These are phyloP conservation scores for Saururus chinensis DNA, from an alignment of 164 flowering plant species.

Conservation along the genomic window DNA sequence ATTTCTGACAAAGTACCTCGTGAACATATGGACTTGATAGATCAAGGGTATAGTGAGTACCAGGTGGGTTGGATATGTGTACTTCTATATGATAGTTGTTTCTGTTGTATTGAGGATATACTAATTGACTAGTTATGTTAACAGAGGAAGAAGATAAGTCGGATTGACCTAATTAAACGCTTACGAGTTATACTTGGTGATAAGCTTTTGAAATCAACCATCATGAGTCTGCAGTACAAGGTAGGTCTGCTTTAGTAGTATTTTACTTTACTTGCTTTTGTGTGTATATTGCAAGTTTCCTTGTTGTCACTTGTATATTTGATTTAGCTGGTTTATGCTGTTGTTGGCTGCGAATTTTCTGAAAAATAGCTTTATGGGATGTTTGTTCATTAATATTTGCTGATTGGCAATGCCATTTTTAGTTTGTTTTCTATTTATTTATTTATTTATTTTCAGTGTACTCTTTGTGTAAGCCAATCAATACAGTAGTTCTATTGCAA, in stretches of 20 bases:
- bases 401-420: too few species aligned
- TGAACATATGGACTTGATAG: slow-evolving; percentile 38
- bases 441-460: too few species aligned
- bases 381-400: too few species aligned
- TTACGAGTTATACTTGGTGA: slow-evolving; percentile 76
- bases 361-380: too few species aligned
- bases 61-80: slow-evolving; percentile 27
- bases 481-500: too few species aligned
- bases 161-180: slow-evolving; percentile 57
- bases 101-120: neutral
- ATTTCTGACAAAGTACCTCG: slow-evolving; percentile 41
- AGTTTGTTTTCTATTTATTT: too few species aligned
- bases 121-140: neutral
- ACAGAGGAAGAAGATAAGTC: slow-evolving; percentile 42
- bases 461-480: too few species aligned
- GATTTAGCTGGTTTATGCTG: too few species aligned
- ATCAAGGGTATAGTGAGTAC: slow-evolving; percentile 35
- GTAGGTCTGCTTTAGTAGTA: slow-evolving; percentile 26
- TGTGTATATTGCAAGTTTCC: too few species aligned
- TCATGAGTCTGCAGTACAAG: slow-evolving; percentile 54
- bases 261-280: too few species aligned
- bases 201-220: slow-evolving; percentile 50
- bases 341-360: too few species aligned
- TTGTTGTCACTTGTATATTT: too few species aligned
- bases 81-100: neutral